phyloP scores from a whole-genome alignment of 495 filamentous ascomycete genomes.

The Halenospora varia region DNA sequence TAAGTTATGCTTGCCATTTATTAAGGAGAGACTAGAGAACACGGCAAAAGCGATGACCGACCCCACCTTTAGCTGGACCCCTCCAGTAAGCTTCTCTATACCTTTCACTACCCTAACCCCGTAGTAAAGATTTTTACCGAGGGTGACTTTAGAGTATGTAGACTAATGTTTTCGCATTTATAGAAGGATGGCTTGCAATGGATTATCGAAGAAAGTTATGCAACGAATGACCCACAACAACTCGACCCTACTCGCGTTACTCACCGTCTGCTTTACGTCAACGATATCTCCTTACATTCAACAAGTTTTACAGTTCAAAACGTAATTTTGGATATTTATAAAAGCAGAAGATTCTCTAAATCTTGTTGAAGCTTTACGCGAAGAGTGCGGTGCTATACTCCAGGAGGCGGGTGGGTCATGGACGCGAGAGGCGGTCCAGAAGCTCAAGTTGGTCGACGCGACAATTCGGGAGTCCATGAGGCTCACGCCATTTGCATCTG shows the following conservation, averaged over 20 bases:
- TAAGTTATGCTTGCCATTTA: constrained; percentile 3
- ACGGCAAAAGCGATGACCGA: constrained; percentile 3
- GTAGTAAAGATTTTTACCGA: too few relatives aligned
- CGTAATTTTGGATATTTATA: constrained; percentile 2
- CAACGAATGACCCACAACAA: neutral
- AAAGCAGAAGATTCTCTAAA: constrained; percentile 2
- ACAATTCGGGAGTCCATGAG: constrained; percentile 18
- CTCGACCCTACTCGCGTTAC: neutral
- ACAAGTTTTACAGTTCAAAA: constrained; percentile 3
- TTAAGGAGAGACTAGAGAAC: constrained; percentile 4
- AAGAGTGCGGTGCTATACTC: constrained; percentile 4
- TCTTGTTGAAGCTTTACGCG: constrained; percentile 6
- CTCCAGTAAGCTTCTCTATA: constrained; percentile 3
- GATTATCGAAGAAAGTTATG: constrained; percentile 15
- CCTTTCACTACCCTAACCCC: neutral
- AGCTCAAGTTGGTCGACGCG: constrained; percentile 12
- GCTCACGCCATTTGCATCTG: constrained; percentile 1
- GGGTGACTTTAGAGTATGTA: too few relatives aligned
- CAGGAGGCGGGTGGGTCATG: constrained; percentile 6
- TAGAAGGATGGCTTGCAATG: constrained; percentile 19
- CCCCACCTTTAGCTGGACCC: constrained; percentile 1
- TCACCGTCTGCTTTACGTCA: neutral
- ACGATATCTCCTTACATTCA: neutral
- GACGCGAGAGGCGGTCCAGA: constrained; percentile 7
- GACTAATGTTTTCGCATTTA: neutral